phyloP scores from a whole-genome alignment of 495 filamentous ascomycete genomes.

The Cetradonia linearis region DNA sequence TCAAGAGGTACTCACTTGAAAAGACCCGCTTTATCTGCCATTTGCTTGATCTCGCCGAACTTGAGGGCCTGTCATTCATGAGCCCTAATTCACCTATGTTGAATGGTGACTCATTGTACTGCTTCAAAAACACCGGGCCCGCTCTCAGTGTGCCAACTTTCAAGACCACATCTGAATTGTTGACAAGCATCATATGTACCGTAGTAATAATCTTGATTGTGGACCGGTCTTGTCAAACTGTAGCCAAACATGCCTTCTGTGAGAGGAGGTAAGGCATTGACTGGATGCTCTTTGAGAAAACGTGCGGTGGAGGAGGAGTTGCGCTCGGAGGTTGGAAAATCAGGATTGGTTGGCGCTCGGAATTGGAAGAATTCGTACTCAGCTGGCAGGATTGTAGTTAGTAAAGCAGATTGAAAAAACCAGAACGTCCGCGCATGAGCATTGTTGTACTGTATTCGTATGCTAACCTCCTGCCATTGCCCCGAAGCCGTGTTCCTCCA shows the following conservation, averaged over 20 bases:
- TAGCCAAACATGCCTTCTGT: slow-evolving; percentile 99
- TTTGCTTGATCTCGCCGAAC: slow-evolving; percentile 69
- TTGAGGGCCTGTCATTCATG: slow-evolving; percentile 51
- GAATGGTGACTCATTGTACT: slow-evolving; percentile 35
- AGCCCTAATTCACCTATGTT: neutral
- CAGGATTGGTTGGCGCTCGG: slow-evolving; percentile 46
- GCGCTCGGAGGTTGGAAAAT: slow-evolving; percentile 33
- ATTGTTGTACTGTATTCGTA: neutral
- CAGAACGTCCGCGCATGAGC: neutral
- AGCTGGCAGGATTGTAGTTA: slow-evolving; percentile 40
- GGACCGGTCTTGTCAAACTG: slow-evolving; percentile 79
- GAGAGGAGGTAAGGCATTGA: slow-evolving; percentile 58
- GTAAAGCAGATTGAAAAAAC: slow-evolving; percentile 14
- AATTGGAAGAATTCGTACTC: slow-evolving; percentile 99
- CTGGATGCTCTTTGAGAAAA: slow-evolving; percentile 64
- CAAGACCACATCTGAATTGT: slow-evolving; percentile 71
- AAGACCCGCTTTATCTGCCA: slow-evolving; percentile 82
- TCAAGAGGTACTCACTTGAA: slow-evolving; percentile 60
- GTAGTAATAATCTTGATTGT: slow-evolving; percentile 94
- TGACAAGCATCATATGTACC: slow-evolving; percentile 76
- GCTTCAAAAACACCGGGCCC: slow-evolving; percentile 95
- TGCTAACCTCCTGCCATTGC: slow-evolving; percentile 85
- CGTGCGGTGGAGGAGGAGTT: slow-evolving; percentile 61
- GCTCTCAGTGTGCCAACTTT: slow-evolving; percentile 96
- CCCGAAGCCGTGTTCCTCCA: slow-evolving; percentile 52